Base-by-base conservation (phyloP, 495 filamentous ascomycete genomes). In the Trichoderma gamsii region DNA sequence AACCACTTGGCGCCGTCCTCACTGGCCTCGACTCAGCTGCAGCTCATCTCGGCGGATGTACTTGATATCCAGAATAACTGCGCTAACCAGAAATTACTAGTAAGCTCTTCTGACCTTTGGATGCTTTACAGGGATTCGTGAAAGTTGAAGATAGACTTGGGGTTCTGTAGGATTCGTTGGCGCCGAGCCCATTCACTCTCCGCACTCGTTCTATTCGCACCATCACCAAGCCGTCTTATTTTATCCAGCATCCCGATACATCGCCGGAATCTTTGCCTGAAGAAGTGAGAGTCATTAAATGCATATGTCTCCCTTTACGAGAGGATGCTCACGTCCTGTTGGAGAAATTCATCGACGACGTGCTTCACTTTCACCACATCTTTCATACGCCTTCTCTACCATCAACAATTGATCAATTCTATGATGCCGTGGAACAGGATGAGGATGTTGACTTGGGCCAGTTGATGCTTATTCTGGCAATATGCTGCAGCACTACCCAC, bases 341-440 rank as follows among this genome's bases (percentile, higher is more conserved):
- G 29, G 74, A 81, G 9, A 81, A 81, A 66, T 81, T 77, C 46
- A 68, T 79, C 16, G 49, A 70, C 15, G 73, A 81, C 25, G 71
- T 80, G 41, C 76, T 76, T 2, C 74, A 73, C 56, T 68, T 80
- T 27, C 77, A 81, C 56, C 78, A 82, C 70, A 73, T 82, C 25
- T 68, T 79, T 1, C 78, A 81, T 66, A 67, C 61, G n/a, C 80
- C 81, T 6, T 77, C 79, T 15, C 71, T 81, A 2, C 73, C 72
- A 5, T 12, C 68, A 8, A 23, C 74, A 27, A 38, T 81, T 0
- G 72, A 79, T 38, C 70, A 77, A 0, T 66, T 79, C 1, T 83
- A 81, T 52, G 18, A 66, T 7, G 61, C 67, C 21, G 49, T 83
- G 13, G 68, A 68, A 8, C 27, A 76, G 27, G 71, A 74, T 15